Evolutionary conservation across 2,329 filamentous ascomycete species (phyloP), one percentile per base, ranked within the genome.

Genomic region (Endothia cerciana): DNA sequence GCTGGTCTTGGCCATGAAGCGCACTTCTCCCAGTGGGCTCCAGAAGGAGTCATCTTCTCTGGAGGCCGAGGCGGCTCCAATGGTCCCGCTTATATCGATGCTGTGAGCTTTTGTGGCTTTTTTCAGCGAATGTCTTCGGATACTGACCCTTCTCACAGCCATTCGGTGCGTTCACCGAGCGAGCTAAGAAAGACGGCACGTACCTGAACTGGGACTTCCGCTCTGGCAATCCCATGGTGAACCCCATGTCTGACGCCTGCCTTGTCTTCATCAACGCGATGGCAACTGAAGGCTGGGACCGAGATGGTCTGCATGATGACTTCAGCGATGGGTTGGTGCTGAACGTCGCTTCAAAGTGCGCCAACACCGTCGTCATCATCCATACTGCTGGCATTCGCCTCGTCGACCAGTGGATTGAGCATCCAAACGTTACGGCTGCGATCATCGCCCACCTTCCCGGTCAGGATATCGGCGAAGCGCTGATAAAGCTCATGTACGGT

Each of bases 261-360:
- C 74, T 88, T 1, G 85, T 88, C 0, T 87, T 89, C 70, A 83
- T 89, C 74, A 89, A 91, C 73, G 86, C 83, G 41, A 92, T 94
- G 74, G 87, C 90, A 0, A 91, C 91, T 0, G 93, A 97, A 77
- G 91, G 91, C 0, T 93, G 86, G 76, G 84, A 92, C 68, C 83
- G 88, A 49, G 79, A 85, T 0, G 85, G 85, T 13, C 83, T 95
- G 28, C 85, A 86, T 59, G 91, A 96, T 72, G 90, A 89, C 69
- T 86, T 85, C 47, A 88, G 85, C 65, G 88, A 91, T 67, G 75
- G 76, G 0, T 78, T 91, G 0, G 82, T 91, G 0, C 73, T 78
- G 0, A 86, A 86, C 63, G 85, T 90, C 0, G 88, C 89, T 0
- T 76, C 78, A 0, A 82, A 84, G 64, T 91, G 87, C 72, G 75